A percentile compares a stretch with the other conserved stretches of the same genome.
Evolutionary conservation across 75 land plant genomes (phyloP).

Genomic region (Isoetes taiwanensis): DNA sequence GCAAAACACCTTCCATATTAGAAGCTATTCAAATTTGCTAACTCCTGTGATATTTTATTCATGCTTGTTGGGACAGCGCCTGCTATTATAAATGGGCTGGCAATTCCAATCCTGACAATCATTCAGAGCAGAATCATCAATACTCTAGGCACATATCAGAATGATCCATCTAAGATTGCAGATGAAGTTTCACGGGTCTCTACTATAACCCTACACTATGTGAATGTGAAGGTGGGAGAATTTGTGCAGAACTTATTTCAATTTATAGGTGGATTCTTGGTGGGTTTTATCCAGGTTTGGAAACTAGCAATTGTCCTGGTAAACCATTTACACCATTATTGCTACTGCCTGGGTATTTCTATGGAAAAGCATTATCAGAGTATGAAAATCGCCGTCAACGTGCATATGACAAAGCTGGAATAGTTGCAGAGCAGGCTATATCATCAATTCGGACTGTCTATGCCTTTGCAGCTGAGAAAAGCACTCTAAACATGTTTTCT

Average conservation of each 20-base stretch:
- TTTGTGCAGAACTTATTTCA: not conserved
- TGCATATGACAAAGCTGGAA: not conserved
- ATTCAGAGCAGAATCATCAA: too few relatives aligned
- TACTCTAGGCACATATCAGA: too few relatives aligned
- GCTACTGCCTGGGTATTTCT: not conserved
- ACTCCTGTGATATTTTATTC: too few relatives aligned
- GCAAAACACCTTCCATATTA: too few relatives aligned
- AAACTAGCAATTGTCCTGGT: not conserved
- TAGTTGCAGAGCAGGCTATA: not conserved
- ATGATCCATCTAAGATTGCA: too few relatives aligned
- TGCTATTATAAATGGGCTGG: too few relatives aligned
- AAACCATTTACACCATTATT: not conserved
- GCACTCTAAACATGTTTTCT: not conserved
- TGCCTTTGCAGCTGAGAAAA: constrained; percentile 2
- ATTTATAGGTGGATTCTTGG: not conserved
- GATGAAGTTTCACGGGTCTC: too few relatives aligned
- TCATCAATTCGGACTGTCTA: not conserved
- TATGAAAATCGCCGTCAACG: not conserved
- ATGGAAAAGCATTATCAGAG: not conserved
- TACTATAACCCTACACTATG: too few relatives aligned
- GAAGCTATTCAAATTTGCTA: too few relatives aligned
- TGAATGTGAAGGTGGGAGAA: not conserved
- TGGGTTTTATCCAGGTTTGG: not conserved
- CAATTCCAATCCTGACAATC: too few relatives aligned
- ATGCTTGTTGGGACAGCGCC: too few relatives aligned